phyloP scores from a whole-genome alignment of 1,284 basidiomycete genomes.

The Porodaedalea pini region DNA sequence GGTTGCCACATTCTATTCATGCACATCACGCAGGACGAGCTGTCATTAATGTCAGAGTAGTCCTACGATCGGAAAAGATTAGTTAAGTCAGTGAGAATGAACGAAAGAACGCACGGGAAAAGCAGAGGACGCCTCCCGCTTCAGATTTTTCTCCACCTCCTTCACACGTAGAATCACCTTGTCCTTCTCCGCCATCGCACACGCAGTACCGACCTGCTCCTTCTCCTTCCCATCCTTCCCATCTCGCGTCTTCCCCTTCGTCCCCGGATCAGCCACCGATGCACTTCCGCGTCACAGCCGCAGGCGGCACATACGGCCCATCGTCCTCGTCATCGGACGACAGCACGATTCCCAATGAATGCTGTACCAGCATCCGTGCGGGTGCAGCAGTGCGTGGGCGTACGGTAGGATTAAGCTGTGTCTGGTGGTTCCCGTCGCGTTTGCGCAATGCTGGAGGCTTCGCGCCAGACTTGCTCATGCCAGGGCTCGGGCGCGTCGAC shows the following conservation, averaged over 20 bases:
- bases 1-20: slow-evolving; percentile 13
- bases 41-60: slow-evolving; percentile 5
- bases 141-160: not conserved
- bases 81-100: not conserved
- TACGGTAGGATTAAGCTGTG: not conserved
- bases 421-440: not conserved
- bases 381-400: no score
- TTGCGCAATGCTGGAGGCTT: not conserved
- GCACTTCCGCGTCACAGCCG: no score
- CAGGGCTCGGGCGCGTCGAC: not conserved
- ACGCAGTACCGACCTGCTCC: no score
- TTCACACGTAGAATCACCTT: not conserved
- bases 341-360: not conserved
- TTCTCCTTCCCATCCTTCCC: no score
- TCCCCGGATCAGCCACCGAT: no score
- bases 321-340: not conserved
- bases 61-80: not conserved
- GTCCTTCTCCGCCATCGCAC: not conserved
- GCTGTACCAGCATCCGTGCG: no score
- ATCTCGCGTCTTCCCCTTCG: no score
- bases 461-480: not conserved
- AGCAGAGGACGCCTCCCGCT: not conserved
- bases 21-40: slow-evolving; percentile 10
- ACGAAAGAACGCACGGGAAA: not conserved
- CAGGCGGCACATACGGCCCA: not conserved